Percentiles rank a stretch among this genome's conserved stretches.
Conservation (phyloP, 352 stramenopile genomes). For the Bremia lactucae region DNA sequence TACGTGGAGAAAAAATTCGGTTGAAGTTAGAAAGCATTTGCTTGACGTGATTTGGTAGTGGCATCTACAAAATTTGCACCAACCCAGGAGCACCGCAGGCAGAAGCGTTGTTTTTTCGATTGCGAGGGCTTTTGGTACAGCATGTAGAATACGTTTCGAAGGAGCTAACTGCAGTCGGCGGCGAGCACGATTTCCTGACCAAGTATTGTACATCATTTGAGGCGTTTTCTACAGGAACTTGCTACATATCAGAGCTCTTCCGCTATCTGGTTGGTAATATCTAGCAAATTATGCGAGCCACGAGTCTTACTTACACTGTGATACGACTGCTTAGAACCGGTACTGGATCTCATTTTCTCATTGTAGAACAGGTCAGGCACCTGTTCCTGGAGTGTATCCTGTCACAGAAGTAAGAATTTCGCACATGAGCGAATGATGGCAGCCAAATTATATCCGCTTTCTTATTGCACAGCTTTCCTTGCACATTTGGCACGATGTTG, state of each 20-base stretch:
- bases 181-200: conserved; percentile 56
- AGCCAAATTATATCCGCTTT: neutral
- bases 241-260: conserved; percentile 79
- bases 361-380: conserved; percentile 72
- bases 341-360: conserved; percentile 86
- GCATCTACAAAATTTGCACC: conserved; percentile 85
- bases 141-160: conserved; percentile 57
- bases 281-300: neutral
- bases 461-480: conserved; percentile 53
- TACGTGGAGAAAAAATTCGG: conserved; percentile 19
- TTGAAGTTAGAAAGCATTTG: conserved; percentile 1
- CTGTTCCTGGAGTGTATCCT: conserved; percentile 73
- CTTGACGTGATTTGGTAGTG: conserved; percentile 17
- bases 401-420: conserved; percentile 50
- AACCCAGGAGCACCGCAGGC: conserved; percentile 69
- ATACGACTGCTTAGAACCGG: conserved; percentile 36
- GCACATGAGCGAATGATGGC: neutral
- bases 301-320: neutral
- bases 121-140: conserved; percentile 53
- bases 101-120: conserved; percentile 73
- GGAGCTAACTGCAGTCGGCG: conserved; percentile 44
- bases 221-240: conserved; percentile 58
- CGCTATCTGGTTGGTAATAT: conserved; percentile 45
- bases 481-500: conserved; percentile 80
- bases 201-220: conserved; percentile 63